Evolutionary conservation across 1,139 yeast genomes (phyloP), one percentile per base, ranked within the genome.

Genomic region (Lodderomyces pseudojiufengensis): DNA sequence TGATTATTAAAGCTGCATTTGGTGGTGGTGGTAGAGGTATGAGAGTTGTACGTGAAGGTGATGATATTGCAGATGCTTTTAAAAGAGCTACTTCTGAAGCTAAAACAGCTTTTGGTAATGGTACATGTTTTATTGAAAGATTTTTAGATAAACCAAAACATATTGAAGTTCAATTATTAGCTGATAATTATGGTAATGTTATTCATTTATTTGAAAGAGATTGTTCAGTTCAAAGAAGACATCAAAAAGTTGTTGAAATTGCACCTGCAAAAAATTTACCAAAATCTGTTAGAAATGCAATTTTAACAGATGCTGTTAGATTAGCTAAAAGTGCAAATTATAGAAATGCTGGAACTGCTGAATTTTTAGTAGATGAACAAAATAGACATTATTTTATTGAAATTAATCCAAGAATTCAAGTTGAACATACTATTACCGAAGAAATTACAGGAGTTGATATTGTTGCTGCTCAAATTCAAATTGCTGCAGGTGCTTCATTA

Each of bases 21-120:
- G 98, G 99, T 62, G 98, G 98, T 68, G 98, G 98, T 73, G 98
- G 99, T 57, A 82, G 98, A 67, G 98, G 98, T 73, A 92, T 92
- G 98, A 82, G 98, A 70, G 97, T 92, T 36, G 98, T 94, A 34
- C 76, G 95, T 57, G 97, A 92, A 62, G 97, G 97, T 51, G 98
- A 92, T 50, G 88, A 83, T 57, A 80, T 92, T 45, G 81, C 62
- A 36, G 97, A 92, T 61, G 97, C 97, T 26, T 92, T 92, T 69
- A 70, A 74, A 54, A 82, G 98, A 65, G 98, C 98, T 30, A 80
- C 85, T 29, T 84, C 95, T 27, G 98, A 94, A 70, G 98, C 98
- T 40, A 75, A 80, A 57, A 76, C 96, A 31, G 83, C 98, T 10
- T 92, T 92, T 52, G 98, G 98, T 55, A 90, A 92, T 59, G 99